Evolutionary conservation across 2,329 filamentous ascomycete species (phyloP), one percentile per base, ranked within the genome.

Genomic region (Westerdykella sp.): DNA sequence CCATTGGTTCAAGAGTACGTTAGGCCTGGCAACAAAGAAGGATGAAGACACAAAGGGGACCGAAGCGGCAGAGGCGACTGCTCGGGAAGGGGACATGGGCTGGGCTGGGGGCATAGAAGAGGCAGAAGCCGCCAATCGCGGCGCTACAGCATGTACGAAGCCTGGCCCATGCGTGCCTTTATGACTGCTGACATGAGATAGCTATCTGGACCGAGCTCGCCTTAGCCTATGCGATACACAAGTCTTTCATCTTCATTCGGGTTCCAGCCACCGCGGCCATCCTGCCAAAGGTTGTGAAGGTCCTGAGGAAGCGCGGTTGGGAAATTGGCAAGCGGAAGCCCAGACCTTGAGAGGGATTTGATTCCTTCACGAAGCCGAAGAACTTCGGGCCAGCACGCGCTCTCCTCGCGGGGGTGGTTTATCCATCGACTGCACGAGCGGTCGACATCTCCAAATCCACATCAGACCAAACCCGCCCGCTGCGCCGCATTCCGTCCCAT

Each of bases 181-280:
- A 25, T 35, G 14, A 5, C 37, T 10, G 37, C 53, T 60, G 16
- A 62, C 48, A 16, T 11, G 39, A 21, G 18, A 30, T 51, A 84
- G 80, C 79, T 57, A 72, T 85, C 40, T 84, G 80, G 79, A 97
- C 93, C 7, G 89, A 96, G 63, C 73, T 98, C 23, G 89, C 87
- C 13, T 77, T 98, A 39, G 93, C 93, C 11, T 98, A 98, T 62
- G 91, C 91, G 22, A 87, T 98, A 45, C 93, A 98, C 75, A 98
- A 98, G 72, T 94, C 86, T 56, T 88, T 97, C 67, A 96, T 98
- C 59, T 95, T 98, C 68, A 68, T 97, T 53, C 81, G 93, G n/a
- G 88, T 98, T 9, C 93, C 93, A 7, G 71, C 97, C 50, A 93
- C 93, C 1, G 89, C 87, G 11, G 91, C 89, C 2, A 76, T 97